Base-by-base conservation (phyloP, 140 eudicot genomes). In the Erigeron philadelphicus region DNA sequence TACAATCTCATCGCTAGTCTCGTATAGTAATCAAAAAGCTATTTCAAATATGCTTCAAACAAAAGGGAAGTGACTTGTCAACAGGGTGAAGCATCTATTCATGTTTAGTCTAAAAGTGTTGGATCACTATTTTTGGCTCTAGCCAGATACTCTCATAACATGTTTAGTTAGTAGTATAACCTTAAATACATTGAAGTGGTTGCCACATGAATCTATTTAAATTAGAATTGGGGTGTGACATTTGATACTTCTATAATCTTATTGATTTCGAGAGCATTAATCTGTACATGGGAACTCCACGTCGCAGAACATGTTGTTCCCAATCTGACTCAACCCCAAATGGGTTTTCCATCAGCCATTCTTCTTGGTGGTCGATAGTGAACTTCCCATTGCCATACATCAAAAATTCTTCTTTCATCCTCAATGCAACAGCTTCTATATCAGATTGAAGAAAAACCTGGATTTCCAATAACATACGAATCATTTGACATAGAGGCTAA, bases 391-490 rank as follows among this genome's bases (percentile, higher is more conserved):
- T 84, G 15, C 95, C 82, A 43, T 87, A 72, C 70, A 57, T 58
- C 42, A 82, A 43, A 75, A 90, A 88, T 42, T 90, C 81, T 45
- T 82, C 70, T 75, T 82, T 85, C 97, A 90, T 85, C 76, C 96
- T 75, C 80, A 76, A 11, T 64, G 90, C 91, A 19, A 90, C 95
- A 19, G 45, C 87, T 72, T 90, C 87, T 76, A 88, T 74, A 68
- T 90, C 96, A 19, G 97, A 90, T 81, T 90, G 96, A 58, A 90
- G 88, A 73, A 85, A 90, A 42, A 90, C 96, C 96, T 88, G 61
- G 11, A 73, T 64, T 67, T 68, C 61, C 74, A 64, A 45, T n/a
- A 74, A 13, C 17, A 70, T 44, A 46, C 54, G 40, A 47, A 47
- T 60, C 50, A 65, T 45, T 19, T 11, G 9, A 3, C 9, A 65